These are phyloP conservation scores for Tricholoma flavovirens DNA, from an alignment of 768 basidiomycete genomes.

Conservation along the genomic window DNA sequence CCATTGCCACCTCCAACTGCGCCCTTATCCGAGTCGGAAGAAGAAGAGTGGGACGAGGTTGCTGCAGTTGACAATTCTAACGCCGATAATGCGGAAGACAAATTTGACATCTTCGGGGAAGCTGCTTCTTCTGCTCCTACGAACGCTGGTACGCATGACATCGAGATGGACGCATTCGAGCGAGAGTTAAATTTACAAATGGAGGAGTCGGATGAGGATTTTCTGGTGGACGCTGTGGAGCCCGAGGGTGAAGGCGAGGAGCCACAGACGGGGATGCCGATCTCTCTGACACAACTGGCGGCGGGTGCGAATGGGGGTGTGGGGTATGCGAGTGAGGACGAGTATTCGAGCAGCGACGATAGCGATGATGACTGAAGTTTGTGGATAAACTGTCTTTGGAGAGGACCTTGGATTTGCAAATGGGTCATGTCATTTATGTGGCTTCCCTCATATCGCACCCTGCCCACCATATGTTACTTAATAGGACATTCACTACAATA, in stretches of 20 bases:
- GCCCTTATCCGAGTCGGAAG: slow-evolving; percentile 24
- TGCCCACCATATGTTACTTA: neutral
- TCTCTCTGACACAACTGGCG: slow-evolving; percentile 15
- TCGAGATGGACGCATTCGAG: slow-evolving; percentile 35
- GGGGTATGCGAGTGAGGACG: slow-evolving; percentile 35
- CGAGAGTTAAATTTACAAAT: slow-evolving; percentile 32
- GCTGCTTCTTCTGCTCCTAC: slow-evolving; percentile 14
- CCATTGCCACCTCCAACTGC: slow-evolving; percentile 12
- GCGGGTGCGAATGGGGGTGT: slow-evolving; percentile 16
- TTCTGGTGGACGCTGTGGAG: slow-evolving; percentile 35
- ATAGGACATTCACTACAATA: too few relatives aligned
- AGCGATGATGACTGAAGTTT: slow-evolving; percentile 42
- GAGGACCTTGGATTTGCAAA: neutral
- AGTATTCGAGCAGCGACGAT: slow-evolving; percentile 49
- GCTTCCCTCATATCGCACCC: neutral
- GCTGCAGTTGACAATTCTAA: slow-evolving; percentile 13
- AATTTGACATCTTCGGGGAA: slow-evolving; percentile 25
- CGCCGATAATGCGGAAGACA: slow-evolving; percentile 18
- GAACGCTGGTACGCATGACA: slow-evolving; percentile 25
- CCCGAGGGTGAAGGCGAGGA: slow-evolving; percentile 8
- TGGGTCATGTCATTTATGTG: neutral
- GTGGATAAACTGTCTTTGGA: neutral
- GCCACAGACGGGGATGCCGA: slow-evolving; percentile 10
- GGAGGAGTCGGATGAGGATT: slow-evolving; percentile 45
- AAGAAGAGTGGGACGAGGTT: slow-evolving; percentile 51